phyloP scores from a whole-genome alignment of 768 basidiomycete species.

The Mycena leptocephala region DNA sequence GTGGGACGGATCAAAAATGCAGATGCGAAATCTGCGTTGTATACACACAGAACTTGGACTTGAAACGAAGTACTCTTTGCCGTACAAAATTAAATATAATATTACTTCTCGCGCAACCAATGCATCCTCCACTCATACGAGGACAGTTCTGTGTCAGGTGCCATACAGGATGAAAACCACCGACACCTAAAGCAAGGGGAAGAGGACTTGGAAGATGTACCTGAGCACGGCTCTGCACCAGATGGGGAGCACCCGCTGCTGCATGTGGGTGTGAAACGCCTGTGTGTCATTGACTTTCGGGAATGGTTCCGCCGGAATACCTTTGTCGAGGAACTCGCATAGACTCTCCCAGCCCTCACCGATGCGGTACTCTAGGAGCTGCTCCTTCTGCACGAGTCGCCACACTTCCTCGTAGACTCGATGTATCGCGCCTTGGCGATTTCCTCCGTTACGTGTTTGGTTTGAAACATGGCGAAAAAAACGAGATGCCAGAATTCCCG shows the following conservation, averaged over 20 bases:
- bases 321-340: slow-evolving; percentile 12
- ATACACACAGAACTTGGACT: too few relatives aligned
- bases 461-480: not conserved
- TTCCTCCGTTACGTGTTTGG: not conserved
- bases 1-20: too few relatives aligned
- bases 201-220: too few relatives aligned
- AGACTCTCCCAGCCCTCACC: slow-evolving; percentile 14
- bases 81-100: too few relatives aligned
- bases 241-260: not conserved
- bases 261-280: not conserved
- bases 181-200: too few relatives aligned
- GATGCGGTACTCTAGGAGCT: slow-evolving; percentile 12
- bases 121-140: too few relatives aligned
- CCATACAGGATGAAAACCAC: too few relatives aligned
- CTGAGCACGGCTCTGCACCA: too few relatives aligned
- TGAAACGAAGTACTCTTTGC: too few relatives aligned
- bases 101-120: too few relatives aligned
- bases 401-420: slow-evolving; percentile 1
- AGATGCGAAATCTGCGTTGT: too few relatives aligned
- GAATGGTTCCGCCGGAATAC: not conserved
- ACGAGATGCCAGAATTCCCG: not conserved
- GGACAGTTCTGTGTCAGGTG: too few relatives aligned
- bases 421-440: not conserved
- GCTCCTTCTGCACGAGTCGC: not conserved
- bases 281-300: slow-evolving; percentile 6